Evolutionary conservation across 192 early-diverging fungal genomes (phyloP).

Genomic region (Coemansia sp.): DNA sequence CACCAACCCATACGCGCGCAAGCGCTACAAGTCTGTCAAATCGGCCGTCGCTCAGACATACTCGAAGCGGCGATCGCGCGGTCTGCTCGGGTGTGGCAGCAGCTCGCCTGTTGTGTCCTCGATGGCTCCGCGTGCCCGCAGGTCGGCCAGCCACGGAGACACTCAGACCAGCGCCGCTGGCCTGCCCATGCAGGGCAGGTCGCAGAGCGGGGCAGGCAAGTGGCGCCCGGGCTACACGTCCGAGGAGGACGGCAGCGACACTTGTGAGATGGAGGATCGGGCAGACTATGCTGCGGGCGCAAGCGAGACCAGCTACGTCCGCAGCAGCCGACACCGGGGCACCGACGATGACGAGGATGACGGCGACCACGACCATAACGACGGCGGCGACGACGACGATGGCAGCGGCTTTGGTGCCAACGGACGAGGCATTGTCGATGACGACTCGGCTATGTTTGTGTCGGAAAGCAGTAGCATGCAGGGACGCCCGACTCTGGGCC

Average conservation of each 20-base stretch:
- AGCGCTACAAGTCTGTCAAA: slow-evolving; percentile 37
- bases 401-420: background rate
- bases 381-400: background rate
- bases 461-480: background rate
- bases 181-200: background rate
- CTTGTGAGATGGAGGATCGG: background rate
- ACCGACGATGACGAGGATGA: background rate
- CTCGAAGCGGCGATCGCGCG: slow-evolving; percentile 13
- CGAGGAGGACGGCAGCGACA: background rate
- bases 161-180: background rate
- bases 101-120: slow-evolving; percentile 3
- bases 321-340: background rate
- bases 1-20: slow-evolving; percentile 41
- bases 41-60: slow-evolving; percentile 39
- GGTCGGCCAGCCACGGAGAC: slow-evolving; percentile 34
- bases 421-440: no score
- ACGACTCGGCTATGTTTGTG: background rate
- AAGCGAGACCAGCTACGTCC: background rate
- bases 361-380: background rate
- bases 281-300: background rate
- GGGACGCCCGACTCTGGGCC: background rate
- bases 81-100: background rate
- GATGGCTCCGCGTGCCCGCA: slow-evolving; percentile 19
- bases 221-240: slow-evolving; percentile 18
- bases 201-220: slow-evolving; percentile 17